phyloP scores from a whole-genome alignment of 805 yeast species.

The Myxozyma neglecta region DNA sequence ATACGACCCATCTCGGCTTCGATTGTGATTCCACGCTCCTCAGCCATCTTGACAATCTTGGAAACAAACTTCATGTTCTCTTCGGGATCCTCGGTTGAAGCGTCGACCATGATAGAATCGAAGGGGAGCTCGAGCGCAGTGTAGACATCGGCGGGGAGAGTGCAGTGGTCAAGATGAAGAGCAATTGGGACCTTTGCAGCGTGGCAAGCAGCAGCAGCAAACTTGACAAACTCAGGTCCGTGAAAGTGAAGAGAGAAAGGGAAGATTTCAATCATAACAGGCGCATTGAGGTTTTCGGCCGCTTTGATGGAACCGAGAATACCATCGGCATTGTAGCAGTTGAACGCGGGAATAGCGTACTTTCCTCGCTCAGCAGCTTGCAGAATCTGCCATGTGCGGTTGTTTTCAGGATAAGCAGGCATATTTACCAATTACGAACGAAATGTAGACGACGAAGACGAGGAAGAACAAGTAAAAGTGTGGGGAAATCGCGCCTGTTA shows the following conservation, averaged over 20 bases:
- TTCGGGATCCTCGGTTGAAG: constrained; percentile 43
- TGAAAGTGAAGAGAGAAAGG: constrained; percentile 45
- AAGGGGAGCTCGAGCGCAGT: constrained; percentile 42
- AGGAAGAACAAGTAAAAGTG: neutral
- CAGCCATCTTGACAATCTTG: constrained; percentile 40
- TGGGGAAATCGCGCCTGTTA: neutral
- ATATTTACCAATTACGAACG: neutral
- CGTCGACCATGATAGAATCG: constrained; percentile 46
- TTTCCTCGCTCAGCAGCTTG: constrained; percentile 39
- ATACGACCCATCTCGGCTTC: constrained; percentile 47
- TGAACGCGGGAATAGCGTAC: constrained; percentile 43
- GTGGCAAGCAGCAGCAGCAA: constrained; percentile 36
- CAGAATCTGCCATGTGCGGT: constrained; percentile 40
- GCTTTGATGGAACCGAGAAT: constrained; percentile 42
- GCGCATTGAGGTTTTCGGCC: constrained; percentile 41
- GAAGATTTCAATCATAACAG: constrained; percentile 42
- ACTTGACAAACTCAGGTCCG: constrained; percentile 39
- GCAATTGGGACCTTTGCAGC: constrained; percentile 43
- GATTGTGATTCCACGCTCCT: constrained; percentile 39
- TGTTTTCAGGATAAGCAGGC: constrained; percentile 30
- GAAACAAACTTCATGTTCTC: constrained; percentile 40
- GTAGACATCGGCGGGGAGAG: constrained; percentile 39
- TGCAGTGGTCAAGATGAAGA: constrained; percentile 44
- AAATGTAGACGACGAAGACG: neutral
- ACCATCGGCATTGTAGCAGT: constrained; percentile 43